These are phyloP conservation scores for Heliocybe sulcata DNA, from an alignment of 1,284 basidiomycete genomes.

Conservation along the genomic window DNA sequence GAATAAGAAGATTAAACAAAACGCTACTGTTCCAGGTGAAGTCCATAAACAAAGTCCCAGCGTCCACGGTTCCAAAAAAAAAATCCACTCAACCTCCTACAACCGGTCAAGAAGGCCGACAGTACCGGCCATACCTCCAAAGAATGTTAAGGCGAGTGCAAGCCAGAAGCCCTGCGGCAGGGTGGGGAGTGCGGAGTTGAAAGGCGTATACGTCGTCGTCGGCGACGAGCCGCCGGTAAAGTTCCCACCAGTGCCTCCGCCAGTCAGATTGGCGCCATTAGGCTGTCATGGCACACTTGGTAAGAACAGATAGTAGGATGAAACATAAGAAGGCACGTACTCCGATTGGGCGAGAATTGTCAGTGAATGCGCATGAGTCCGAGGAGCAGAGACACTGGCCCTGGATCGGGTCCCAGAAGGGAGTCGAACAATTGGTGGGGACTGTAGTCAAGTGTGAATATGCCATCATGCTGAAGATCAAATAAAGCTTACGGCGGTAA, in stretches of 20 bases:
- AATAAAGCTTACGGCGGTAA: conserved; percentile 38
- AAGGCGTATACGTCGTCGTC: conserved; percentile 34
- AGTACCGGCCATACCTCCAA: conserved; percentile 7
- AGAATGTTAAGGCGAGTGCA: conserved; percentile 3
- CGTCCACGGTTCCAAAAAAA: background rate
- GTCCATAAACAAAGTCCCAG: background rate
- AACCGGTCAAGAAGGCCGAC: conserved; percentile 12
- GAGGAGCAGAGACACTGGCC: conserved; percentile 58
- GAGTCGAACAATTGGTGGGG: conserved; percentile 67
- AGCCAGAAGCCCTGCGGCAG: conserved; percentile 20
- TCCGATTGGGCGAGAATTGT: conserved; percentile 61
- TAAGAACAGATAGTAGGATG: conserved; percentile 2
- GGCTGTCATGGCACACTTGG: conserved; percentile 31
- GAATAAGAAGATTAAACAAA: too few species aligned
- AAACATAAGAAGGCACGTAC: conserved; percentile 29
- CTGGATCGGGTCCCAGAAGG: conserved; percentile 72
- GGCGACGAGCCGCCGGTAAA: conserved; percentile 16
- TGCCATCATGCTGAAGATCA: background rate
- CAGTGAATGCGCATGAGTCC: conserved; percentile 49
- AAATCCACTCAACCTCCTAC: conserved; percentile 6
- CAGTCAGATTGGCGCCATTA: conserved; percentile 65
- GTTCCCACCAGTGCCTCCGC: conserved; percentile 39
- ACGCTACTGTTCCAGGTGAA: background rate
- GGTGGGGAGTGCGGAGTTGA: conserved; percentile 32
- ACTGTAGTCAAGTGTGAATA: conserved; percentile 27